A percentile compares a stretch with the other conserved stretches of the same genome.
phyloP scores from a whole-genome alignment of 768 basidiomycete genomes.

The Macrocybe gigantea region DNA sequence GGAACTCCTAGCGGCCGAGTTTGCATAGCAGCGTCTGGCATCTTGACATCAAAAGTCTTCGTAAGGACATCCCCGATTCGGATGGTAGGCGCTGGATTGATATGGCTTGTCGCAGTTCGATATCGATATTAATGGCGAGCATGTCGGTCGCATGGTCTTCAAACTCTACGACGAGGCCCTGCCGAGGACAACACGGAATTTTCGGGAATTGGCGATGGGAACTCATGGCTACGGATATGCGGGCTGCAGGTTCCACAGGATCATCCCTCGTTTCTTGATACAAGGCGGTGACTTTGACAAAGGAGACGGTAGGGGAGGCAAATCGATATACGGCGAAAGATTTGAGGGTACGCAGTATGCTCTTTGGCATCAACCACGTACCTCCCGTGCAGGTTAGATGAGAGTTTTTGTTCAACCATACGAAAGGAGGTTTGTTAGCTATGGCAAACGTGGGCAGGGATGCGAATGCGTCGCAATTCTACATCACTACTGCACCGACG shows the following conservation, averaged over 20 bases:
- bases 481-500: slow-evolving; percentile 69
- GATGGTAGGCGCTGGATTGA: no score
- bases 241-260: slow-evolving; percentile 61
- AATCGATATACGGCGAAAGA: slow-evolving; percentile 81
- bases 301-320: slow-evolving; percentile 69
- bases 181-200: slow-evolving; percentile 77
- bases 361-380: slow-evolving; percentile 27
- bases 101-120: slow-evolving; percentile 43
- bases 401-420: slow-evolving; percentile 79
- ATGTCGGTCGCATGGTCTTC: slow-evolving; percentile 71
- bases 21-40: no score
- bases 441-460: slow-evolving; percentile 84
- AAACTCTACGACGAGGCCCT: slow-evolving; percentile 77
- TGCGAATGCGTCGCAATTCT: slow-evolving; percentile 82
- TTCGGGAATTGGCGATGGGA: slow-evolving; percentile 70
- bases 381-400: slow-evolving; percentile 39
- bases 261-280: slow-evolving; percentile 75
- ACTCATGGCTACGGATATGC: slow-evolving; percentile 68
- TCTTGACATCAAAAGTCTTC: no score
- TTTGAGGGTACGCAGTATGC: slow-evolving; percentile 54
- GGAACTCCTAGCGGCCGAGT: no score
- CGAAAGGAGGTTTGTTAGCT: slow-evolving; percentile 55
- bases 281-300: slow-evolving; percentile 84
- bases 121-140: slow-evolving; percentile 49
- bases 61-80: no score